Evolutionary conservation across 106 monocot genomes (phyloP).

Genomic region (Chionographis japonica): DNA sequence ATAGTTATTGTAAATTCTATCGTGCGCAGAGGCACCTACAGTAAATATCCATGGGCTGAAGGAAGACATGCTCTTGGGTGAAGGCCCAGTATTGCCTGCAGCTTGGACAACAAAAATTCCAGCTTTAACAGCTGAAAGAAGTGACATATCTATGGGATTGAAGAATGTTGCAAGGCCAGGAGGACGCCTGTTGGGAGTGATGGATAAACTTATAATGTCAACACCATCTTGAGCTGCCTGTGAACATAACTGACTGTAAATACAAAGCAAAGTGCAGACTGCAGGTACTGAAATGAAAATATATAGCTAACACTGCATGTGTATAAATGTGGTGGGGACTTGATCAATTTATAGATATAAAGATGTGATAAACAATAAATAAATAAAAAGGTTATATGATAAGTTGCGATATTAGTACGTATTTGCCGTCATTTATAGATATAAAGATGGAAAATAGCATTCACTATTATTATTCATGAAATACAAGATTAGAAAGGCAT

Average conservation of each 20-base stretch:
- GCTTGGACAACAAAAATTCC: constrained; percentile 98
- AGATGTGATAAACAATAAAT: no score
- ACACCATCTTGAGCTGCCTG: constrained; percentile 99
- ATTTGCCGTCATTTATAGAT: no score
- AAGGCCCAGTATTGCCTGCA: constrained; percentile 94
- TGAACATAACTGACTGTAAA: constrained; percentile 6
- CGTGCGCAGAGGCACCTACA: constrained; percentile 89
- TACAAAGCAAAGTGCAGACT: not conserved
- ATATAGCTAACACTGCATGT: no score
- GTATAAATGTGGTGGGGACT: no score
- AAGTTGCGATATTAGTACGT: no score
- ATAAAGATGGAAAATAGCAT: no score
- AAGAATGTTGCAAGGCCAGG: constrained; percentile 89
- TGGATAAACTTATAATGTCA: constrained; percentile 90
- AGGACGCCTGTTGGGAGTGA: constrained; percentile 86
- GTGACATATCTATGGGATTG: constrained; percentile 92
- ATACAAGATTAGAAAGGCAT: no score
- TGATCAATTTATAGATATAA: no score
- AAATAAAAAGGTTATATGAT: no score
- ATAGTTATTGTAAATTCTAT: constrained; percentile 72
- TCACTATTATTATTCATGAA: no score
- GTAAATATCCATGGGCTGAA: constrained; percentile 99
- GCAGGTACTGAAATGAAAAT: not conserved
- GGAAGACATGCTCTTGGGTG: constrained; percentile 87
- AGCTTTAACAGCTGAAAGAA: constrained; percentile 83